Percentiles rank a stretch among this genome's conserved stretches.
Evolutionary conservation across 495 filamentous ascomycete genomes (phyloP).

Genomic region (Penicillium mononematosum): DNA sequence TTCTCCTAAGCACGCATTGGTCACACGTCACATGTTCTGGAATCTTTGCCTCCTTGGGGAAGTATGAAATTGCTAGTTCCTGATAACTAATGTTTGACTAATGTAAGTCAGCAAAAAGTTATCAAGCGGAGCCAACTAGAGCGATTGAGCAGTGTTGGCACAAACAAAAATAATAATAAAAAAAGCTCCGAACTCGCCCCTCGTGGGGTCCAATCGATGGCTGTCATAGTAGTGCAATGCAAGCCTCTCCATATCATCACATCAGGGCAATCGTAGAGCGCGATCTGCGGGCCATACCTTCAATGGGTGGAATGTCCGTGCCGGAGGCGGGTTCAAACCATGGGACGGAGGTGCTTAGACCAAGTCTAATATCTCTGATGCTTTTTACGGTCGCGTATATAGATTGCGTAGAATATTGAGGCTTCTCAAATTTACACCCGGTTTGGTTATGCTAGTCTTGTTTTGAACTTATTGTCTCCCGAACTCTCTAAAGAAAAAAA

Average conservation of each 20-base stretch:
- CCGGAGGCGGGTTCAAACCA: conserved; percentile 12
- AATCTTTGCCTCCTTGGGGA: not conserved
- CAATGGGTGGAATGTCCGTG: conserved; percentile 22
- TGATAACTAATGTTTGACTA: conserved; percentile 2
- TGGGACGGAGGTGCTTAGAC: conserved; percentile 15
- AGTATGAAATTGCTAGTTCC: not conserved
- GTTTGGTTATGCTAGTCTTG: not conserved
- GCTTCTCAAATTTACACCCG: not conserved
- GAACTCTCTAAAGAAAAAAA: not conserved
- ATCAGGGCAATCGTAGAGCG: conserved; percentile 9
- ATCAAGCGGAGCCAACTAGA: not conserved
- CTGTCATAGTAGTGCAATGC: conserved; percentile 16
- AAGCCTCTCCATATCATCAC: conserved; percentile 33
- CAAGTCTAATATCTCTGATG: conserved; percentile 8
- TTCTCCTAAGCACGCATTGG: conserved; percentile 3
- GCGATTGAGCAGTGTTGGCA: not conserved
- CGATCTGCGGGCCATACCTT: conserved; percentile 24
- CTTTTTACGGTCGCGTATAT: conserved; percentile 7
- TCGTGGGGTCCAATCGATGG: conserved; percentile 16
- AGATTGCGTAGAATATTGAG: not conserved
- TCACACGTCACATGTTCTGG: conserved; percentile 9
- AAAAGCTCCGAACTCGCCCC: not conserved
- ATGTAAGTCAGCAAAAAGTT: conserved; percentile 7
- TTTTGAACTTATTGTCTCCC: not conserved
- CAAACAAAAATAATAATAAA: not conserved